Evolutionary conservation across 805 yeast species (phyloP).

Genomic region (Clavispora fructus): DNA sequence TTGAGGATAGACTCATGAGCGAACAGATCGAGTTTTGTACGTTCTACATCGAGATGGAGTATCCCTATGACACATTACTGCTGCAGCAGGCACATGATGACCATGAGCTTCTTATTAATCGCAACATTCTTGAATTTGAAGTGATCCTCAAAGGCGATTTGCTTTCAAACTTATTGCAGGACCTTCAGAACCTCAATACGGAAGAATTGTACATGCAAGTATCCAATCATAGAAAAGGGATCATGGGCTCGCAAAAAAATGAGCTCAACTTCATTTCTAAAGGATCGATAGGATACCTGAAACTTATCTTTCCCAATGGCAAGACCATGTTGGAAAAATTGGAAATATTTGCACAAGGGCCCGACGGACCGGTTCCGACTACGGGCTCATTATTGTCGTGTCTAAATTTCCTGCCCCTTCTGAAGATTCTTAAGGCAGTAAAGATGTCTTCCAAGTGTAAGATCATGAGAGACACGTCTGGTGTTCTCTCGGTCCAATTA

Average conservation of each 20-base stretch:
- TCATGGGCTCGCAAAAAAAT: slow-evolving; percentile 11
- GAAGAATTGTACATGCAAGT: slow-evolving; percentile 27
- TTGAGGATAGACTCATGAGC: slow-evolving; percentile 35
- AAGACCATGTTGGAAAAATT: slow-evolving; percentile 59
- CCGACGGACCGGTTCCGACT: slow-evolving; percentile 5
- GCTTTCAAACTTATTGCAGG: slow-evolving; percentile 30
- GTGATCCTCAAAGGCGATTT: slow-evolving; percentile 36
- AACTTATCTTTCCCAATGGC: slow-evolving; percentile 61
- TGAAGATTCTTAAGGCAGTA: slow-evolving; percentile 30
- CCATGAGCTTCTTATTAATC: slow-evolving; percentile 20
- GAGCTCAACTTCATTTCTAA: slow-evolving; percentile 55
- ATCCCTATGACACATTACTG: slow-evolving; percentile 18
- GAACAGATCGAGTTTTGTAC: slow-evolving; percentile 40
- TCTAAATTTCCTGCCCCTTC: slow-evolving; percentile 29
- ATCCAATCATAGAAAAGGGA: slow-evolving; percentile 14
- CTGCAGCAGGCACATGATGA: slow-evolving; percentile 12
- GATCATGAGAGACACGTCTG: slow-evolving; percentile 30
- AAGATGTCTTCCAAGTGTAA: slow-evolving; percentile 37
- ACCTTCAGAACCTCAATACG: slow-evolving; percentile 32
- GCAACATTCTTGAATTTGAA: slow-evolving; percentile 28
- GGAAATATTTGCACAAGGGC: slow-evolving; percentile 25
- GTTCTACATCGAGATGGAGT: slow-evolving; percentile 25
- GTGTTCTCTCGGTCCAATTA: slow-evolving; percentile 34
- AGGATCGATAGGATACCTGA: slow-evolving; percentile 71
- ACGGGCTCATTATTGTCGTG: slow-evolving; percentile 22